Percentiles rank a stretch among this genome's conserved stretches.
phyloP scores from a whole-genome alignment of 169 alveolate species.

The Plasmodium gallinaceum region DNA sequence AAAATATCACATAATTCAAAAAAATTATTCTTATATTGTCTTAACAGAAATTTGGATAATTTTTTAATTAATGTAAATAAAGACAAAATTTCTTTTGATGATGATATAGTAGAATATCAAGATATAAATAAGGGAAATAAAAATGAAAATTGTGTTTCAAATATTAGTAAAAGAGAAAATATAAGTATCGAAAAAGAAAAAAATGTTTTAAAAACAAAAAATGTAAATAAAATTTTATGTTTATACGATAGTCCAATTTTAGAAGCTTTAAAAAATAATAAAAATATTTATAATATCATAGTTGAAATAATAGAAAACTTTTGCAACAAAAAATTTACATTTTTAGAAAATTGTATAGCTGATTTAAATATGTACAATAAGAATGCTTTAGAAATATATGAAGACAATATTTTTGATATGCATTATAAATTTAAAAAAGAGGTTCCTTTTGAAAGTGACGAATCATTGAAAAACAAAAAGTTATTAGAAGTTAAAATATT shows the following conservation, averaged over 20 bases:
- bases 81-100: not conserved
- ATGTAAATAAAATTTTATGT: not conserved
- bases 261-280: constrained; percentile 17
- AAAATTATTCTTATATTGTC: constrained; percentile 21
- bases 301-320: constrained; percentile 9
- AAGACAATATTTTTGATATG: constrained; percentile 41
- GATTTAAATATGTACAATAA: constrained; percentile 26
- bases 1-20: not conserved
- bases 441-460: constrained; percentile 53
- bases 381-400: constrained; percentile 33
- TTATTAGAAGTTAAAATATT: constrained; percentile 67
- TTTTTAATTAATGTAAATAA: constrained; percentile 18
- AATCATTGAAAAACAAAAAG: constrained; percentile 45
- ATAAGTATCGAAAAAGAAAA: not conserved
- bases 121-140: not conserved
- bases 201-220: not conserved
- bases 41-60: constrained; percentile 31
- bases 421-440: constrained; percentile 33
- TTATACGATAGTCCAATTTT: constrained; percentile 7
- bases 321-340: constrained; percentile 5
- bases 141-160: not conserved
- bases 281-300: constrained; percentile 10
- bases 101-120: not conserved
- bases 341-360: constrained; percentile 7
- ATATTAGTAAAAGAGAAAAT: not conserved